Conservation (phyloP, 345 rosid species). For the Aethionema arabicum region DNA sequence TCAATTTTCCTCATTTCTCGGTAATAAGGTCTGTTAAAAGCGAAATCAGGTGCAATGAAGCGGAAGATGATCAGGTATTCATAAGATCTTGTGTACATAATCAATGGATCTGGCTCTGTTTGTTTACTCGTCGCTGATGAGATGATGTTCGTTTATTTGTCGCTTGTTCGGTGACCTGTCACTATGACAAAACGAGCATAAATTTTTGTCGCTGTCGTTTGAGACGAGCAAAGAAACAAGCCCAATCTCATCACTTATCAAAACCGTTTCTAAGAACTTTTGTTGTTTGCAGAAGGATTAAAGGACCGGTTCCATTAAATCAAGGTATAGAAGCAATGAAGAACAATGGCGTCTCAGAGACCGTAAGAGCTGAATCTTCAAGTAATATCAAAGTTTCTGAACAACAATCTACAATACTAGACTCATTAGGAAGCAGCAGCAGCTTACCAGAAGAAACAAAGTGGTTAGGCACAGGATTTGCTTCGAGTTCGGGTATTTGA, state of each 20-base stretch:
- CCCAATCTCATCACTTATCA: constrained; percentile 2
- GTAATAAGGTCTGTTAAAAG: constrained; percentile 53
- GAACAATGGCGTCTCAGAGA: constrained; percentile 26
- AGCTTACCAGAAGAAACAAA: constrained; percentile 43
- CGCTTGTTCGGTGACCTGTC: too few relatives aligned
- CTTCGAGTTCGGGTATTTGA: constrained; percentile 30
- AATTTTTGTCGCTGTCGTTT: too few relatives aligned
- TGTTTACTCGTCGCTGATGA: not conserved
- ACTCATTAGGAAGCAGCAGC: constrained; percentile 32
- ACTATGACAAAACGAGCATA: not conserved
- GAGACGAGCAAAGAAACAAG: too few relatives aligned
- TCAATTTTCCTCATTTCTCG: not conserved
- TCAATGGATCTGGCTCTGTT: not conserved
- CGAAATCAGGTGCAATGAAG: constrained; percentile 62
- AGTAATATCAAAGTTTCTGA: constrained; percentile 44
- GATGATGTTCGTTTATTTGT: too few relatives aligned
- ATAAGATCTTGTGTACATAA: constrained; percentile 8
- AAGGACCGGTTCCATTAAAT: constrained; percentile 24
- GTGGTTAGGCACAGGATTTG: constrained; percentile 26
- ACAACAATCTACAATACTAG: constrained; percentile 11
- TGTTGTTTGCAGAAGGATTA: constrained; percentile 49
- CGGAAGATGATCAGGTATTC: constrained; percentile 67
- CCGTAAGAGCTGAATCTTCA: constrained; percentile 51
- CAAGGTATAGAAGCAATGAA: constrained; percentile 15
- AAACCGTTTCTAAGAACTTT: not conserved